Percentiles rank a stretch among this genome's conserved stretches.
Evolutionary conservation across 192 early-diverging fungal species (phyloP).

Genomic region (Pilaira anomala): DNA sequence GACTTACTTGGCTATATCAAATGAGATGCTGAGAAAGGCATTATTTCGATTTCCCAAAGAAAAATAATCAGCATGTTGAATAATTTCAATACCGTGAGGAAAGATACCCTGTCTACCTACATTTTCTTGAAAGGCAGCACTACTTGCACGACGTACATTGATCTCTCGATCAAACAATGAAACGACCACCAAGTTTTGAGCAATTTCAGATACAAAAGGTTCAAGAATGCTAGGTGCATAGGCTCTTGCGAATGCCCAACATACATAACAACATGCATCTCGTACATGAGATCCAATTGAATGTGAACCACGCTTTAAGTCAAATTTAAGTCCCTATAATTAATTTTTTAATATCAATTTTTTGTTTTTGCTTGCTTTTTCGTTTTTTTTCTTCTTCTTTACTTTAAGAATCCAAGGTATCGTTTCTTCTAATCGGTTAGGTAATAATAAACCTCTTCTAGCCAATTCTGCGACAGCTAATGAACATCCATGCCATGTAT

Average conservation of each 20-base stretch:
- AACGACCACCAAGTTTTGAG: slow-evolving; percentile 73
- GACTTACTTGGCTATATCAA: slow-evolving; percentile 67
- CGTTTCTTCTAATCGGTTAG: slow-evolving; percentile 61
- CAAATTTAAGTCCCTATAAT: slow-evolving; percentile 77
- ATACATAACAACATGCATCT: slow-evolving; percentile 95
- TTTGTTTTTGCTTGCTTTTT: too few species aligned
- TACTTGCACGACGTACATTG: slow-evolving; percentile 87
- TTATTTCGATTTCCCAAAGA: slow-evolving; percentile 79
- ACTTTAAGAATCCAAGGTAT: slow-evolving; percentile 80
- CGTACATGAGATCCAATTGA: slow-evolving; percentile 93
- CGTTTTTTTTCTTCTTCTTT: neutral
- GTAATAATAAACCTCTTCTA: slow-evolving; percentile 78
- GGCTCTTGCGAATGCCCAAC: slow-evolving; percentile 95
- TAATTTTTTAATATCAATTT: slow-evolving; percentile 71
- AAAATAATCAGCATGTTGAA: slow-evolving; percentile 92
- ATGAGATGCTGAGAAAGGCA: slow-evolving; percentile 69
- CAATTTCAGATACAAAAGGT: slow-evolving; percentile 61
- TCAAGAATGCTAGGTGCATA: slow-evolving; percentile 71
- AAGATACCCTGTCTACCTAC: slow-evolving; percentile 89
- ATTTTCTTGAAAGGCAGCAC: slow-evolving; percentile 97
- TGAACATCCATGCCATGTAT: slow-evolving; percentile 93
- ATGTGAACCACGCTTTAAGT: slow-evolving; percentile 82
- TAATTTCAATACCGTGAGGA: slow-evolving; percentile 90
- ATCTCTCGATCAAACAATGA: slow-evolving; percentile 92
- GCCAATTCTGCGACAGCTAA: slow-evolving; percentile 90